Conservation (phyloP, 805 yeast species). For the Lachancea meyersii region DNA sequence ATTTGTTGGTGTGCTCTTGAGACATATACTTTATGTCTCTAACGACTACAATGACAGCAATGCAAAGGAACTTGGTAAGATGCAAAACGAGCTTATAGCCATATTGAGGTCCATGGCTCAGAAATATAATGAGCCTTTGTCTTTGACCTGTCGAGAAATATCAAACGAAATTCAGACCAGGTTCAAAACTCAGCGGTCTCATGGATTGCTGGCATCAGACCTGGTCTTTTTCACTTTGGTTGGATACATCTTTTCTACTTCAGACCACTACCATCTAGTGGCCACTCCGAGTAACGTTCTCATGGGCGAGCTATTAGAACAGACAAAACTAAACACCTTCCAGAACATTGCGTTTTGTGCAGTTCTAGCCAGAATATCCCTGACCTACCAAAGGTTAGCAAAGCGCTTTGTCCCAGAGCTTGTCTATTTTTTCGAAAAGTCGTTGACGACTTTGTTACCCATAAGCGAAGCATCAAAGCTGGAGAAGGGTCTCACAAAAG, state of each 20-base stretch:
- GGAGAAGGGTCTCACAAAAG: conserved; percentile 4
- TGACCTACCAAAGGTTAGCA: conserved; percentile 71
- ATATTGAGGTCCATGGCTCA: conserved; percentile 55
- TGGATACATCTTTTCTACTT: conserved; percentile 82
- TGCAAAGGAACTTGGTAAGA: conserved; percentile 32
- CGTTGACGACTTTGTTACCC: conserved; percentile 42
- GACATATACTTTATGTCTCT: conserved; percentile 50
- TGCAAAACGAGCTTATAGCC: conserved; percentile 40
- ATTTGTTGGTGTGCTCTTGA: conserved; percentile 57
- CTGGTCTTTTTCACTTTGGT: conserved; percentile 61
- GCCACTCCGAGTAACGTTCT: conserved; percentile 77
- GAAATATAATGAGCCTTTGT: conserved; percentile 56
- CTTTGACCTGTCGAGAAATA: conserved; percentile 54
- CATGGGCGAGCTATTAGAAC: conserved; percentile 64
- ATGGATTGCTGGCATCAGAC: conserved; percentile 42
- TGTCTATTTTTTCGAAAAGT: conserved; percentile 48
- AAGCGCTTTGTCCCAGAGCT: conserved; percentile 83
- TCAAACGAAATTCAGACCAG: conserved; percentile 51
- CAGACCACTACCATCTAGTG: conserved; percentile 90
- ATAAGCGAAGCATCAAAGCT: conserved; percentile 24
- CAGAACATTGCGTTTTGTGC: conserved; percentile 51
- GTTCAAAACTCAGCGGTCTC: conserved; percentile 36
- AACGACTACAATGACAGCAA: conserved; percentile 33
- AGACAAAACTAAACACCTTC: conserved; percentile 37
- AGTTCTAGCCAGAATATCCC: conserved; percentile 55